Evolutionary conservation across 2,329 filamentous ascomycete genomes (phyloP).

Genomic region (Huntiella abstrusa): DNA sequence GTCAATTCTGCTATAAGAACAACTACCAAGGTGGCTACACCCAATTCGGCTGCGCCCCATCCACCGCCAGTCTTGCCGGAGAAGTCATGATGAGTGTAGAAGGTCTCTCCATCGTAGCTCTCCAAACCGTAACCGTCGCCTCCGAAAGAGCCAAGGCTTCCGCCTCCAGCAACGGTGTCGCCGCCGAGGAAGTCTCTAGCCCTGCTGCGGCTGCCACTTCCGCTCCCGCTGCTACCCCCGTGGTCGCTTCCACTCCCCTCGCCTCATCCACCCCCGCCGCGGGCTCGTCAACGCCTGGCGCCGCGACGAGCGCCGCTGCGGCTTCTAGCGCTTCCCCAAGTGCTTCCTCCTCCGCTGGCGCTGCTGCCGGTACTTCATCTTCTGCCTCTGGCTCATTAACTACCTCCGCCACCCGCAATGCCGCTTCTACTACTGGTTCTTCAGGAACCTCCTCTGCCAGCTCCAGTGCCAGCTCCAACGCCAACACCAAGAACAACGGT

Average conservation of each 20-base stretch:
- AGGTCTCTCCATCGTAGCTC: slow-evolving; percentile 20
- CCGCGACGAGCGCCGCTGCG: neutral
- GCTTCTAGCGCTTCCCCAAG: neutral
- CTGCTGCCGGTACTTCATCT: neutral
- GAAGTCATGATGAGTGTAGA: slow-evolving; percentile 28
- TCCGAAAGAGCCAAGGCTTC: slow-evolving; percentile 12
- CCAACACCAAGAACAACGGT: neutral
- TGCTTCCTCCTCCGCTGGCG: neutral
- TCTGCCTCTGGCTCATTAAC: neutral
- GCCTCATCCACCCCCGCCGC: slow-evolving; percentile 1
- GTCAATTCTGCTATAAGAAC: slow-evolving; percentile 36
- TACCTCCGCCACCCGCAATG: neutral
- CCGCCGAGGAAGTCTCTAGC: slow-evolving; percentile 14
- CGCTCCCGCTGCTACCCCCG: neutral
- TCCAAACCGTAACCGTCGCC: slow-evolving; percentile 20
- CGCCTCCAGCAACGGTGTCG: neutral
- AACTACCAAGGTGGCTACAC: slow-evolving; percentile 34
- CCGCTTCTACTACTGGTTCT: neutral
- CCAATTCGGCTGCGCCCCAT: slow-evolving; percentile 37
- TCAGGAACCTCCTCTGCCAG: slow-evolving; percentile 6
- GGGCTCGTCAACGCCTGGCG: slow-evolving; percentile 1
- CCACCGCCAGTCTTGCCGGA: slow-evolving; percentile 27
- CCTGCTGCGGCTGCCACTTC: neutral
- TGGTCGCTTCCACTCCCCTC: neutral
- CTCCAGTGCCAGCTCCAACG: slow-evolving; percentile 10